phyloP scores from a whole-genome alignment of 306 rosid genomes.

The Citrullus mucosospermus region DNA sequence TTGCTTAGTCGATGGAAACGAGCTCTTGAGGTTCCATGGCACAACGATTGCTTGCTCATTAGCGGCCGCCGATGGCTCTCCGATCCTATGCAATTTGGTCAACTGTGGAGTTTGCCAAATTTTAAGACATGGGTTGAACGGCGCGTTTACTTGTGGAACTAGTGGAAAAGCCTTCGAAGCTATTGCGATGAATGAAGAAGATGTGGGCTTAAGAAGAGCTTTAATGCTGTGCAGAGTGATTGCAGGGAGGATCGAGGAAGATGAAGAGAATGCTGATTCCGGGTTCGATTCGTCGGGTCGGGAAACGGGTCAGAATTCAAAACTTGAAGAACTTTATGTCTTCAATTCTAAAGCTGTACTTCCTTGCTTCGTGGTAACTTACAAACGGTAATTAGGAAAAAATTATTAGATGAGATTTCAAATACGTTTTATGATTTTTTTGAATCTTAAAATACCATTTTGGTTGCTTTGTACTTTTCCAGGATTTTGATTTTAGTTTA shows the following conservation, averaged over 20 bases:
- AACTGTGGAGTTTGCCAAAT: slow-evolving; percentile 44
- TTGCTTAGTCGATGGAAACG: slow-evolving; percentile 60
- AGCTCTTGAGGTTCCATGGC: slow-evolving; percentile 54
- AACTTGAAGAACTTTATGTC: slow-evolving; percentile 27
- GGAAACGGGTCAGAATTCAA: slow-evolving; percentile 13
- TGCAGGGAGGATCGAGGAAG: slow-evolving; percentile 40
- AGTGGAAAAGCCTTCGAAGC: slow-evolving; percentile 37
- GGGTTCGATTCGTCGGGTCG: slow-evolving; percentile 34
- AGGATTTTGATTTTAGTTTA: too few species aligned
- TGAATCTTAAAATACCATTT: too few species aligned
- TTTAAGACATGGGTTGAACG: slow-evolving; percentile 37
- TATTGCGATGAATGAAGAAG: slow-evolving; percentile 6
- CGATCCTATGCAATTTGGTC: slow-evolving; percentile 21
- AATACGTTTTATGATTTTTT: too few species aligned
- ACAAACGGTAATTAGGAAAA: neutral
- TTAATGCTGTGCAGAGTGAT: slow-evolving; percentile 53
- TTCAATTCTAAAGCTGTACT: slow-evolving; percentile 40
- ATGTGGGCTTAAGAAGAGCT: slow-evolving; percentile 17
- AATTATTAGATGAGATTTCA: too few species aligned
- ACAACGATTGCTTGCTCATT: slow-evolving; percentile 48
- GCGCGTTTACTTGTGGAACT: slow-evolving; percentile 26
- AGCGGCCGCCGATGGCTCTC: slow-evolving; percentile 23
- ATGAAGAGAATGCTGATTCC: slow-evolving; percentile 11
- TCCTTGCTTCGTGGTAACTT: slow-evolving; percentile 49
- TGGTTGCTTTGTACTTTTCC: too few species aligned